Conservation (phyloP, 495 filamentous ascomycete genomes). For the Aspergillus baeticus region DNA sequence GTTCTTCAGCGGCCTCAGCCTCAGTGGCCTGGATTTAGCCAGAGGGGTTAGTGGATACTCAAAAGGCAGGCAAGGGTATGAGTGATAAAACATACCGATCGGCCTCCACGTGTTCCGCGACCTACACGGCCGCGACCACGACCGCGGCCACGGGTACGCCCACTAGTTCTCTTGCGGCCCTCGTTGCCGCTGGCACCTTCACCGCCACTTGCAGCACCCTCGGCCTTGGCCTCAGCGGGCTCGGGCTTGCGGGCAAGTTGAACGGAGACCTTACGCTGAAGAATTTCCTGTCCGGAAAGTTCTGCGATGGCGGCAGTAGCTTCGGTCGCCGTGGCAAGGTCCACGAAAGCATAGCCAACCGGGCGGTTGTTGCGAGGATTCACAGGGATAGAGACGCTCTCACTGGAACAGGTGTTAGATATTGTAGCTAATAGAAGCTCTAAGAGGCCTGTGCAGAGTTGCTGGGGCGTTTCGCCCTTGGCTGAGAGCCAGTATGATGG, state of each 20-base stretch:
- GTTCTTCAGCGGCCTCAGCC: slow-evolving; percentile 25
- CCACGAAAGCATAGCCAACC: slow-evolving; percentile 98
- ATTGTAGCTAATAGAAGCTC: neutral
- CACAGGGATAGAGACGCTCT: slow-evolving; percentile 97
- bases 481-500: no score
- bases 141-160: slow-evolving; percentile 73
- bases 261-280: slow-evolving; percentile 97
- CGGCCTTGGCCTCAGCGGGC: slow-evolving; percentile 71
- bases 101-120: slow-evolving; percentile 61
- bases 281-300: slow-evolving; percentile 93
- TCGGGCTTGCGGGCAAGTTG: slow-evolving; percentile 98
- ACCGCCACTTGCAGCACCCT: slow-evolving; percentile 63
- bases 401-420: slow-evolving; percentile 54
- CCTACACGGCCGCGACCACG: slow-evolving; percentile 71
- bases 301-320: slow-evolving; percentile 91
- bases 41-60: neutral
- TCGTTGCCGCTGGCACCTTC: slow-evolving; percentile 70
- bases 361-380: slow-evolving; percentile 98
- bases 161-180: slow-evolving; percentile 75
- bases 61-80: neutral
- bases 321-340: slow-evolving; percentile 89
- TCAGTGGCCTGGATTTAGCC: slow-evolving; percentile 16
- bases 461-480: neutral
- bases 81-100: slow-evolving; percentile 56
- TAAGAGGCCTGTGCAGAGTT: neutral